phyloP scores from a whole-genome alignment of 2,329 filamentous ascomycete species.

The Truncatella angustata region DNA sequence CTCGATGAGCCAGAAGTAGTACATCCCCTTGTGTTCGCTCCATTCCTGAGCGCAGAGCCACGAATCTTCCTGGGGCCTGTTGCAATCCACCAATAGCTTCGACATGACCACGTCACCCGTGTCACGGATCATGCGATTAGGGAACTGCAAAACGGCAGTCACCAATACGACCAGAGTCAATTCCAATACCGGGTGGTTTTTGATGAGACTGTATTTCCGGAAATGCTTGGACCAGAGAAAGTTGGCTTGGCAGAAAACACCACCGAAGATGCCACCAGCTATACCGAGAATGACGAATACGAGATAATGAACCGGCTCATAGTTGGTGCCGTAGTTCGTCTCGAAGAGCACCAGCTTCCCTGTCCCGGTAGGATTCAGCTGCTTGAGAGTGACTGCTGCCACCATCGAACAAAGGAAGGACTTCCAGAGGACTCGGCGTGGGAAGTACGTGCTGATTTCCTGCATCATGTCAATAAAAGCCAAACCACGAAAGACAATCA shows the following conservation, averaged over 20 bases:
- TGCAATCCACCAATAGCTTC: conserved; percentile 55
- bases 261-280: conserved; percentile 57
- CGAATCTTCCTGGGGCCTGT: conserved; percentile 24
- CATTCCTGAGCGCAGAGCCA: conserved; percentile 53
- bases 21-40: conserved; percentile 31
- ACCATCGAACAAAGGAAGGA: conserved; percentile 57
- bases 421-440: conserved; percentile 52
- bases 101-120: conserved; percentile 56
- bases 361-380: conserved; percentile 58
- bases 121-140: conserved; percentile 52
- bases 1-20: conserved; percentile 50
- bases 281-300: conserved; percentile 56
- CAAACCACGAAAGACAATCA: neutral
- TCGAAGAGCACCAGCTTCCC: conserved; percentile 61
- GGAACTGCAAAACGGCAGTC: conserved; percentile 54
- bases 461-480: conserved; percentile 15
- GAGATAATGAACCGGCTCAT: conserved; percentile 52
- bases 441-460: conserved; percentile 61
- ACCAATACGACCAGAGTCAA: conserved; percentile 51
- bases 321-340: conserved; percentile 56
- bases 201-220: conserved; percentile 49
- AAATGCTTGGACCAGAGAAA: conserved; percentile 56
- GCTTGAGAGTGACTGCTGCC: conserved; percentile 48
- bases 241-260: conserved; percentile 57
- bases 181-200: conserved; percentile 54